Conservation (phyloP, 2,329 filamentous ascomycete species). For the Aureobasidium sp. region DNA sequence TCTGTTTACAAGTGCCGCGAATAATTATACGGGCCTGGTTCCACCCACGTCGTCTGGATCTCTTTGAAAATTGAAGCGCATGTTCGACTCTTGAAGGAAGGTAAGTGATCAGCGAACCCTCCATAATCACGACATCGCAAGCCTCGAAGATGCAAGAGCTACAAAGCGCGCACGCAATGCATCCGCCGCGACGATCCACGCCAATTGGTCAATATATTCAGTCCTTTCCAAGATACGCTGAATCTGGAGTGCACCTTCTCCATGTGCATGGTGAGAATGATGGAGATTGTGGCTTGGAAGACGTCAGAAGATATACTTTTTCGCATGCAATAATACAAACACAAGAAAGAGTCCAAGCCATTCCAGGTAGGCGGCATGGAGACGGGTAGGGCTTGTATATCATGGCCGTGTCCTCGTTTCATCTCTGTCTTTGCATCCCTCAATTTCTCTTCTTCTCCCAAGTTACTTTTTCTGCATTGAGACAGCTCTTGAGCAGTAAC, state of each 20-base stretch:
- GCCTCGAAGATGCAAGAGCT: constrained; percentile 3
- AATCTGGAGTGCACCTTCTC: not conserved
- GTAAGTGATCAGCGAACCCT: not conserved
- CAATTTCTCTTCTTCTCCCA: not conserved
- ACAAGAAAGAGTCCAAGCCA: not conserved
- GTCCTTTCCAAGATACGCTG: not conserved
- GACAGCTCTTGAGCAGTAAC: not conserved
- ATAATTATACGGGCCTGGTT: not conserved
- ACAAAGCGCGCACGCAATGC: not conserved
- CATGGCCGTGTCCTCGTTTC: not conserved
- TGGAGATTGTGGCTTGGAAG: not conserved
- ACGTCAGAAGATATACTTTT: constrained; percentile 9
- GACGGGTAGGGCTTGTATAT: not conserved
- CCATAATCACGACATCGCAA: constrained; percentile 12
- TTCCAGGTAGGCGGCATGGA: not conserved
- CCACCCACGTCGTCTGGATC: not conserved
- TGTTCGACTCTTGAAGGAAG: too few species aligned
- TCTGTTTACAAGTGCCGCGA: not conserved
- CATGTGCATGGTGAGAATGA: not conserved
- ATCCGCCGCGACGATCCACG: not conserved
- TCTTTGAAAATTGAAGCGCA: not conserved
- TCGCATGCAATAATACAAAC: not conserved
- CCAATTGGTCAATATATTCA: not conserved
- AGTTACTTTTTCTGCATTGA: not conserved
- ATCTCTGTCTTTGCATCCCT: not conserved